Percentiles rank a stretch among this genome's conserved stretches.
phyloP scores from a whole-genome alignment of 352 stramenopile genomes.

The Globisporangium takayamanum region DNA sequence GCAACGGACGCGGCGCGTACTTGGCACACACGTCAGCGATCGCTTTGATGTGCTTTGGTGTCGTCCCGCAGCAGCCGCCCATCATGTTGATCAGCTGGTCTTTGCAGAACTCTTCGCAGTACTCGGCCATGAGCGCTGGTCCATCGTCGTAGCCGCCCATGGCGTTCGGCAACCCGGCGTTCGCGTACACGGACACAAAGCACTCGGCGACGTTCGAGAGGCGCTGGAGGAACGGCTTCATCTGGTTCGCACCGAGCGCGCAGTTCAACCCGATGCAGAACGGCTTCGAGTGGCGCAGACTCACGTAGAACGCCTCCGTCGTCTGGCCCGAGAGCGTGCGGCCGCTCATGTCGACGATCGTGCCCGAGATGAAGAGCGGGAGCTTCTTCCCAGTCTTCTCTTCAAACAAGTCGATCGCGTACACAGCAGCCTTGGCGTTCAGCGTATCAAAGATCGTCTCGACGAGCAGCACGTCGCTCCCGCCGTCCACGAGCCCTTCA shows the following conservation, averaged over 20 bases:
- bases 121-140: slow-evolving; percentile 88
- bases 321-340: slow-evolving; percentile 96
- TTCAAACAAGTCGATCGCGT: slow-evolving; percentile 91
- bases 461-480: slow-evolving; percentile 93
- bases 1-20: slow-evolving; percentile 81
- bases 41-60: slow-evolving; percentile 91
- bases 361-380: slow-evolving; percentile 95
- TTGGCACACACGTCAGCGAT: slow-evolving; percentile 76
- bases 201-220: slow-evolving; percentile 90
- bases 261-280: slow-evolving; percentile 98
- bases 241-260: slow-evolving; percentile 93
- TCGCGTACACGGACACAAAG: slow-evolving; percentile 96
- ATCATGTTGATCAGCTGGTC: slow-evolving; percentile 96
- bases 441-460: slow-evolving; percentile 98
- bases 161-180: slow-evolving; percentile 95
- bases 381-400: slow-evolving; percentile 88
- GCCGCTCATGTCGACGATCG: slow-evolving; percentile 95
- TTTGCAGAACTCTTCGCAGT: slow-evolving; percentile 94
- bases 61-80: slow-evolving; percentile 95
- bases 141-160: slow-evolving; percentile 97
- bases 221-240: slow-evolving; percentile 94
- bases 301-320: slow-evolving; percentile 96
- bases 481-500: slow-evolving; percentile 93
- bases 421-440: slow-evolving; percentile 96
- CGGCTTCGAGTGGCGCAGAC: slow-evolving; percentile 92